Percentiles rank a stretch among this genome's conserved stretches.
Conservation (phyloP, 805 yeast species). For the Blastobotrys muscicola region DNA sequence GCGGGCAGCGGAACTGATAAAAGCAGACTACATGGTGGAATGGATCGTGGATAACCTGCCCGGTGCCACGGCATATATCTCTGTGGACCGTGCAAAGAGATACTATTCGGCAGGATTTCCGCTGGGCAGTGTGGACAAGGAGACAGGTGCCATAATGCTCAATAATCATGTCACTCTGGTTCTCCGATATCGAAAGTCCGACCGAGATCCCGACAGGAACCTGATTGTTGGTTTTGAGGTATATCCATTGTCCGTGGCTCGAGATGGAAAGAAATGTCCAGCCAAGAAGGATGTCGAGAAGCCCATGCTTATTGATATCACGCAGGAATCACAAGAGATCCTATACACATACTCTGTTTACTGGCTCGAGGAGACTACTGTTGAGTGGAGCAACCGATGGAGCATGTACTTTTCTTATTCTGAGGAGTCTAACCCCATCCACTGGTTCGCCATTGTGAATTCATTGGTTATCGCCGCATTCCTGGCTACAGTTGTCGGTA, state of each 20-base stretch:
- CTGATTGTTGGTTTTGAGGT: conserved; percentile 80
- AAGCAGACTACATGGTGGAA: conserved; percentile 65
- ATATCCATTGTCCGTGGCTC: conserved; percentile 68
- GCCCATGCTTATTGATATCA: conserved; percentile 43
- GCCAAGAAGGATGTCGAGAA: conserved; percentile 55
- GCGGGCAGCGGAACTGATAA: conserved; percentile 50
- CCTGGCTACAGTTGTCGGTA: conserved; percentile 54
- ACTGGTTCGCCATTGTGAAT: conserved; percentile 70
- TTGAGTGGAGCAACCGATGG: conserved; percentile 66
- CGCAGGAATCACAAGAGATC: conserved; percentile 27
- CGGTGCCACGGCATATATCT: conserved; percentile 75
- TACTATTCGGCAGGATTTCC: conserved; percentile 86
- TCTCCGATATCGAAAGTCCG: conserved; percentile 50
- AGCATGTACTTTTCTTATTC: conserved; percentile 49
- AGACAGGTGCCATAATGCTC: conserved; percentile 41
- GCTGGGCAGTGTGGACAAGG: conserved; percentile 57
- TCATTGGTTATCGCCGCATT: conserved; percentile 56
- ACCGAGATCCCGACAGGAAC: conserved; percentile 25
- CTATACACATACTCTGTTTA: conserved; percentile 81
- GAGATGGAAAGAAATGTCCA: conserved; percentile 52
- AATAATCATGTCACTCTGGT: conserved; percentile 80
- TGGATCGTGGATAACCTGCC: conserved; percentile 82
- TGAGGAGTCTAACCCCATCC: conserved; percentile 46
- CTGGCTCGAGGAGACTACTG: conserved; percentile 72
- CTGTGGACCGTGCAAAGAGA: conserved; percentile 46